Evolutionary conservation across 2,329 filamentous ascomycete genomes (phyloP), one percentile per base, ranked within the genome.

Genomic region (Cytospora mali): DNA sequence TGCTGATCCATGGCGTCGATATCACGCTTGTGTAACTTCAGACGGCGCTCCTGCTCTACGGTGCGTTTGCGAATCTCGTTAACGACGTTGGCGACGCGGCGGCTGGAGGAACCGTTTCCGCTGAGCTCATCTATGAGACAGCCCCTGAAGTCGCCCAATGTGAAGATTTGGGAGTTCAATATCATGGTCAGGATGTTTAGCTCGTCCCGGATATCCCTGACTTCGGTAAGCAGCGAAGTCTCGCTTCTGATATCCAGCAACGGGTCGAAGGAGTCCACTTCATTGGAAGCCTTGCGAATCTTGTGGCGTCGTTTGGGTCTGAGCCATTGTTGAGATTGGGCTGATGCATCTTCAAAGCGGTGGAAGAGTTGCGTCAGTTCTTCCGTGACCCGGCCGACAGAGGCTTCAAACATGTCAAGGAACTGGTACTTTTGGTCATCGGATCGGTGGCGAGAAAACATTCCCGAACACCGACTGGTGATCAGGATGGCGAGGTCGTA

Each of bases 131-230:
- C 75, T 1, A 69, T 68, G 13, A 85, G 74, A n/a, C 76, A 75
- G 2, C 69, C 69, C 58, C 80, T 77, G 31, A 86, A 77, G 54
- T 83, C 79, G 1, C 71, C 74, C 0, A 84, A 72, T 0, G 83
- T 78, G 48, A 75, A 72, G 3, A 76, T 69, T 66, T 85, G 83
- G 46, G 83, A 77, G 55, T 80, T 77, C 0, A 85, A 73, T 0
- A 86, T 78, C 62, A 81, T 81, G 4, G 71, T 72, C 35, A 90
- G 82, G 75, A 89, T 89, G 69, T 85, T 84, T n/a, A 89, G 80
- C 72, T 90, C 86, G 68, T 90, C 87, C n/a, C 85, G 81, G 59
- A 89, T 88, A 68, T 90, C 87, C 69, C 88, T 88, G 53, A 84
- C 84, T 68, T 89, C 86, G 0, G 84, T 80, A 0, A 89, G 76